phyloP scores from a whole-genome alignment of 345 rosid genomes.

The Dimocarpus longan region DNA sequence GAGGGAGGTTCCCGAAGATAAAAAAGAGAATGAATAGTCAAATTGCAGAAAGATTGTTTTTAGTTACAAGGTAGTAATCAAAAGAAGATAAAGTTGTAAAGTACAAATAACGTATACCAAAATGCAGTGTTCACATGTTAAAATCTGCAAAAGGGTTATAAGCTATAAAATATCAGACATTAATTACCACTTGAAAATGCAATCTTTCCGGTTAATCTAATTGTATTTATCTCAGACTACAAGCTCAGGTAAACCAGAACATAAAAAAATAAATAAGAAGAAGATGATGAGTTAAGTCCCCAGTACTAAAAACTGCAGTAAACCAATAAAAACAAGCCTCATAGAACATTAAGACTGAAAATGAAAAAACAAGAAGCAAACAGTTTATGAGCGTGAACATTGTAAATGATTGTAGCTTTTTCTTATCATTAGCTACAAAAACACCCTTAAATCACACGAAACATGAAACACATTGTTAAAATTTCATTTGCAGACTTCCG shows the following conservation, averaged over 20 bases:
- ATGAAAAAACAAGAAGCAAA: not conserved
- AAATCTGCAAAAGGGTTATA: slow-evolving; percentile 11
- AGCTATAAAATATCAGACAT: not conserved
- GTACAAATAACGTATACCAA: not conserved
- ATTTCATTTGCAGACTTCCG: too few relatives aligned
- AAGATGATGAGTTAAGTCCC: not conserved
- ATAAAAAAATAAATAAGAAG: not conserved
- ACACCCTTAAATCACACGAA: too few relatives aligned
- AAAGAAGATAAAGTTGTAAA: slow-evolving; percentile 42
- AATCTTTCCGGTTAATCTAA: not conserved
- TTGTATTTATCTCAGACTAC: not conserved
- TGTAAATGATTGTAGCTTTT: not conserved
- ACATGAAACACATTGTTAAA: too few relatives aligned
- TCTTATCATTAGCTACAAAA: too few relatives aligned
- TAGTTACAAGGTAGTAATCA: slow-evolving; percentile 29
- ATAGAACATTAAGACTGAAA: slow-evolving; percentile 1
- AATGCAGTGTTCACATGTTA: slow-evolving; percentile 28
- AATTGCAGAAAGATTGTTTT: slow-evolving; percentile 19
- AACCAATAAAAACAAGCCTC: slow-evolving; percentile 8
- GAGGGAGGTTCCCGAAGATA: not conserved
- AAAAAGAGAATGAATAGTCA: not conserved
- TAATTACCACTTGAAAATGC: not conserved
- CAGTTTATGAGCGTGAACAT: not conserved
- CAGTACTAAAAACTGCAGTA: not conserved
- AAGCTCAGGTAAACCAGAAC: not conserved